Evolutionary conservation across 768 basidiomycete species (phyloP).

Genomic region (Tylopilus vinaceipallidus): DNA sequence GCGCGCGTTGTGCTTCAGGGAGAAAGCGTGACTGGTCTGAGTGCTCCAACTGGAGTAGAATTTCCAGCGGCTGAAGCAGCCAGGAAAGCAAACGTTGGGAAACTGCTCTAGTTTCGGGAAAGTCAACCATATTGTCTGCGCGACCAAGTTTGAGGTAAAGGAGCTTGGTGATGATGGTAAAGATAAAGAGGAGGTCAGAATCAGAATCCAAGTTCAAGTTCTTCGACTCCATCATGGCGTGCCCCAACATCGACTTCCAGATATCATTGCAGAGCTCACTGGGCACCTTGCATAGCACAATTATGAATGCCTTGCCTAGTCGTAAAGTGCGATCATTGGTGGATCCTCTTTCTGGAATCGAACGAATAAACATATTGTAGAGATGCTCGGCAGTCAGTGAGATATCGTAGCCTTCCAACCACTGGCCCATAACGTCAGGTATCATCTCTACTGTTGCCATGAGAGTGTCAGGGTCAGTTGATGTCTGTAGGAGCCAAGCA

Average conservation of each 20-base stretch:
- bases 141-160: neutral
- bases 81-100: neutral
- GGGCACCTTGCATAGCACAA: neutral
- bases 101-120: neutral
- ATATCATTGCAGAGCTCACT: neutral
- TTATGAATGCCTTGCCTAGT: constrained; percentile 1
- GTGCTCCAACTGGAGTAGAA: neutral
- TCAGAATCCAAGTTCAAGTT: neutral
- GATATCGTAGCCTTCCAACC: constrained; percentile 10
- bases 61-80: constrained; percentile 1
- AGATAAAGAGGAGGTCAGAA: constrained; percentile 1
- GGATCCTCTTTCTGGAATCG: neutral
- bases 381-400: constrained; percentile 1
- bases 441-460: constrained; percentile 11
- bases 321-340: neutral
- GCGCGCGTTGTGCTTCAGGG: neutral
- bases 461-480: constrained; percentile 14
- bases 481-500: constrained; percentile 21
- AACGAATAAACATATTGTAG: neutral
- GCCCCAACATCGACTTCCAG: neutral
- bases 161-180: neutral
- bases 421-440: constrained; percentile 15
- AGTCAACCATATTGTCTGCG: neutral
- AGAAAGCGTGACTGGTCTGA: neutral
- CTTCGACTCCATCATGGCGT: neutral